phyloP scores from a whole-genome alignment of 768 basidiomycete genomes.

The Termitomyces sp. region DNA sequence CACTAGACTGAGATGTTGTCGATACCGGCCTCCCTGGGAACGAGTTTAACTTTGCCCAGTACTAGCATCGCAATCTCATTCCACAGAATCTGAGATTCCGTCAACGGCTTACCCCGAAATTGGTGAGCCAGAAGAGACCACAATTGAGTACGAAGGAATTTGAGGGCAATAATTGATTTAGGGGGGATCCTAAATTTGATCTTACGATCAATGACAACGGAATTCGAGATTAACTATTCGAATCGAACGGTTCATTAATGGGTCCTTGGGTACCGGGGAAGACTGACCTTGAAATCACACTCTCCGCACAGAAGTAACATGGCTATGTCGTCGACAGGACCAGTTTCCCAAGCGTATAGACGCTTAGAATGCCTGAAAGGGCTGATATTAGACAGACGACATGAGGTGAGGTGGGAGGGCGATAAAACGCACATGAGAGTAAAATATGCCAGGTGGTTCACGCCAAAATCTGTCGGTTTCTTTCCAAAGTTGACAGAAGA shows the following conservation, averaged over 20 bases:
- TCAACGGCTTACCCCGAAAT: slow-evolving; percentile 60
- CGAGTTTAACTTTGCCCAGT: slow-evolving; percentile 49
- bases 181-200: slow-evolving; percentile 68
- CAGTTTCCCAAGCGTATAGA: slow-evolving; percentile 90
- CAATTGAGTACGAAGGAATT: slow-evolving; percentile 69
- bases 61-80: slow-evolving; percentile 65
- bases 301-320: slow-evolving; percentile 87
- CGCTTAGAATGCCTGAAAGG: slow-evolving; percentile 83
- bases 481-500: slow-evolving; percentile 86
- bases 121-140: slow-evolving; percentile 56
- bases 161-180: slow-evolving; percentile 76
- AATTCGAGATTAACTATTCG: slow-evolving; percentile 63
- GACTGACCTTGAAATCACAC: slow-evolving; percentile 70
- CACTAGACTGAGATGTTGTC: too few species aligned
- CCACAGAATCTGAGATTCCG: slow-evolving; percentile 63
- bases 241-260: not conserved
- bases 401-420: too few species aligned
- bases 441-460: slow-evolving; percentile 77
- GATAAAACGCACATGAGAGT: slow-evolving; percentile 73
- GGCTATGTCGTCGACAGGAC: slow-evolving; percentile 81
- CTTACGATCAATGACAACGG: slow-evolving; percentile 81
- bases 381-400: slow-evolving; percentile 12
- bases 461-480: slow-evolving; percentile 65
- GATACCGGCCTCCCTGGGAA: slow-evolving; percentile 19
- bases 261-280: not conserved